These are phyloP conservation scores for Cladosporium austrohemisphaericum DNA, from an alignment of 2,329 filamentous ascomycete genomes.

Conservation along the genomic window DNA sequence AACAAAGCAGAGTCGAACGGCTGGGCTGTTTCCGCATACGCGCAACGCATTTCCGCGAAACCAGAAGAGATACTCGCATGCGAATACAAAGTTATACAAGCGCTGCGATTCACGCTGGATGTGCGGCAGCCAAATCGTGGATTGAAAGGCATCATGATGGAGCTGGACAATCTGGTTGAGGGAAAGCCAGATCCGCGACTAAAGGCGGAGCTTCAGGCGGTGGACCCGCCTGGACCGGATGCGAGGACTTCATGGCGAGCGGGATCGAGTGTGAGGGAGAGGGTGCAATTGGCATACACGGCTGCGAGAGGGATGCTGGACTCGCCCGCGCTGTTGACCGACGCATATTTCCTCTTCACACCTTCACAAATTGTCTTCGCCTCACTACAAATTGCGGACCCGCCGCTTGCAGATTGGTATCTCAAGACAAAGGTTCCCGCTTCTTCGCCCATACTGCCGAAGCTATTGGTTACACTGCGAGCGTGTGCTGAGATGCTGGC, in stretches of 20 bases:
- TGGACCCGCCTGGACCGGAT: conserved; percentile 16
- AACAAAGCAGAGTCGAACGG: conserved; percentile 89
- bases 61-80: conserved; percentile 81
- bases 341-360: conserved; percentile 95
- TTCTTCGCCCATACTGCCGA: conserved; percentile 23
- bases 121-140: conserved; percentile 86
- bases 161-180: conserved; percentile 65
- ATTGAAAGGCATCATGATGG: conserved; percentile 80
- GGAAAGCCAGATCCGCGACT: conserved; percentile 46
- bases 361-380: conserved; percentile 92
- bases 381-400: conserved; percentile 71
- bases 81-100: conserved; percentile 89
- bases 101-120: conserved; percentile 88
- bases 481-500: conserved; percentile 40
- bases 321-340: conserved; percentile 77
- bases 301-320: conserved; percentile 66
- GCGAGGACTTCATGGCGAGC: conserved; percentile 23
- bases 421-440: conserved; percentile 41
- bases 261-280: conserved; percentile 32
- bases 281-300: conserved; percentile 63
- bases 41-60: conserved; percentile 52
- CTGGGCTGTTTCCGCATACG: conserved; percentile 61
- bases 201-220: conserved; percentile 21
- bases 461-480: conserved; percentile 38
- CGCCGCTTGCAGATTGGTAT: conserved; percentile 52